Evolutionary conservation across 192 early-diverging fungal species (phyloP).

Genomic region (Dissophora ornata): DNA sequence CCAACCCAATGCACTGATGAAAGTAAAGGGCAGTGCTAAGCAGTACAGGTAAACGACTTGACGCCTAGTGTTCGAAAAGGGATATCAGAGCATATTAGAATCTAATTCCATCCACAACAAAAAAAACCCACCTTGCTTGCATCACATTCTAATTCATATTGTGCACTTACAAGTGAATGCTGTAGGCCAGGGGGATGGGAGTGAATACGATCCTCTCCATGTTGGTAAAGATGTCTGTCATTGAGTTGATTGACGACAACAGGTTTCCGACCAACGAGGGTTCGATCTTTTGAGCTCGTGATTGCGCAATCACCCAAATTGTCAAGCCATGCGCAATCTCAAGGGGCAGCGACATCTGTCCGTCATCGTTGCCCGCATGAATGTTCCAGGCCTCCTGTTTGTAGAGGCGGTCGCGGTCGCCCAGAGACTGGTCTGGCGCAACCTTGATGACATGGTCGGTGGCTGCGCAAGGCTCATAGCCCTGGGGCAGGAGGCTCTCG

Average conservation of each 20-base stretch:
- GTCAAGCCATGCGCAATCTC: constrained; percentile 62
- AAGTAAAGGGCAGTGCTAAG: constrained; percentile 70
- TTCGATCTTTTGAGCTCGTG: constrained; percentile 54
- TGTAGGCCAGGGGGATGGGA: constrained; percentile 77
- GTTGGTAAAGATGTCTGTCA: constrained; percentile 69
- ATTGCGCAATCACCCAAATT: constrained; percentile 57
- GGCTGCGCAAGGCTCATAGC: constrained; percentile 27
- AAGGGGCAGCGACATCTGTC: constrained; percentile 62
- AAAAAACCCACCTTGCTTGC: neutral
- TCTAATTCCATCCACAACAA: neutral
- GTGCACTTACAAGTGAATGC: constrained; percentile 68
- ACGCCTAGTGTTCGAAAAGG: constrained; percentile 61
- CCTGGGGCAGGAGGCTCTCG: constrained; percentile 58
- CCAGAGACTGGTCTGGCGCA: constrained; percentile 15
- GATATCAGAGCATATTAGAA: neutral
- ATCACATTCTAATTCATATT: too few species aligned
- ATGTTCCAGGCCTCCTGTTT: constrained; percentile 45
- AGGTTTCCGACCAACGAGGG: constrained; percentile 44
- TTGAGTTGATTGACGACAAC: constrained; percentile 55
- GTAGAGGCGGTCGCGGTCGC: constrained; percentile 27
- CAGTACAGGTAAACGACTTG: constrained; percentile 73
- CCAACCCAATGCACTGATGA: constrained; percentile 58
- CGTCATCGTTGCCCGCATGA: constrained; percentile 55
- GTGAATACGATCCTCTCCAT: constrained; percentile 78
- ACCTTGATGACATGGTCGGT: constrained; percentile 4